phyloP scores from a whole-genome alignment of 1,284 basidiomycete species.

The Takashimella tepidaria region DNA sequence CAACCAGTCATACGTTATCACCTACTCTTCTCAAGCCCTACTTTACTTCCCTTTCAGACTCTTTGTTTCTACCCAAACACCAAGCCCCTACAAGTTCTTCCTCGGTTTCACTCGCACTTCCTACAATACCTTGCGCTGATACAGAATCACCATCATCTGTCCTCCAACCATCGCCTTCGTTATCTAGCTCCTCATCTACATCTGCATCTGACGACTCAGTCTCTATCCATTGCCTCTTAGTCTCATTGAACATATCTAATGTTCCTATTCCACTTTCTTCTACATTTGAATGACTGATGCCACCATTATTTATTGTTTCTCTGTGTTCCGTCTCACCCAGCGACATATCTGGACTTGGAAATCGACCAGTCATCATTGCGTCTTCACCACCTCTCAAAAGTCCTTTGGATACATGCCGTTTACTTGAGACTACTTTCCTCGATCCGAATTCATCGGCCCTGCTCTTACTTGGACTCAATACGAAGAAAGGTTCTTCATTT shows the following conservation, averaged over 20 bases:
- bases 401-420: not conserved
- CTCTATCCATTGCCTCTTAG: not conserved
- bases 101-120: not conserved
- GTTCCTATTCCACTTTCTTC: no score
- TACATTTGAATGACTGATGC: not conserved
- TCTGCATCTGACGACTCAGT: not conserved
- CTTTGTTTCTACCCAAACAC: no score
- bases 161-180: not conserved
- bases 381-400: not conserved
- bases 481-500: not conserved
- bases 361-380: slow-evolving; percentile 2
- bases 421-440: not conserved
- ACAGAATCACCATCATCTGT: not conserved
- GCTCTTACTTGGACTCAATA: not conserved
- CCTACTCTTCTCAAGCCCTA: no score
- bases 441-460: not conserved
- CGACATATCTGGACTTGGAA: slow-evolving; percentile 2
- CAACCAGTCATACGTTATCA: no score
- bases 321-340: not conserved
- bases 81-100: not conserved
- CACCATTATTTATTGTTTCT: not conserved
- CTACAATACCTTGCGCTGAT: no score
- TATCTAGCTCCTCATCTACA: not conserved
- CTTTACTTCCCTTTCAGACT: no score
- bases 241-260: no score